A percentile compares a stretch with the other conserved stretches of the same genome.
Evolutionary conservation across 1,139 yeast species (phyloP).

Genomic region (Candida frijolesensis): DNA sequence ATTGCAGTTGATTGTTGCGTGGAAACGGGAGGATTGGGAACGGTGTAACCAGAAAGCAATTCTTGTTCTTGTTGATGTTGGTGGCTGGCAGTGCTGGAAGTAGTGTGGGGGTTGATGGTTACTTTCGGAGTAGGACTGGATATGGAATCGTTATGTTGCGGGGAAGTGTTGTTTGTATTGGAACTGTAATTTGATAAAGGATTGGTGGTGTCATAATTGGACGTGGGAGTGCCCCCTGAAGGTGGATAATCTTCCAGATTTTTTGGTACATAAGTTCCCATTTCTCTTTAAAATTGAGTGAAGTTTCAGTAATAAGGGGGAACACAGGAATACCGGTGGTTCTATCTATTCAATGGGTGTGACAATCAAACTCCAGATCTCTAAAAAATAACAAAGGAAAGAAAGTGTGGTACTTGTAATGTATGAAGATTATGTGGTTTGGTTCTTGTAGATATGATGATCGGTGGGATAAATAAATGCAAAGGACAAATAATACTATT

Average conservation of each 20-base stretch:
- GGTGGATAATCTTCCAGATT: slow-evolving; percentile 5
- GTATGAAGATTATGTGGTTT: too few species aligned
- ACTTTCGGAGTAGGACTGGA: slow-evolving; percentile 6
- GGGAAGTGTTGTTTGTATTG: slow-evolving; percentile 4
- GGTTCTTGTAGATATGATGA: too few species aligned
- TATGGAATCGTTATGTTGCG: slow-evolving; percentile 6
- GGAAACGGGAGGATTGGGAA: slow-evolving; percentile 47
- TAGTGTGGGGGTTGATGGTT: slow-evolving; percentile 17
- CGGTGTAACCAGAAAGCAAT: slow-evolving; percentile 39
- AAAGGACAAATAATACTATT: too few species aligned
- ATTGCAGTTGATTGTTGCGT: slow-evolving; percentile 36
- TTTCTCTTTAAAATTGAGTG: not conserved
- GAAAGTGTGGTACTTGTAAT: too few species aligned
- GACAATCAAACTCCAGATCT: not conserved
- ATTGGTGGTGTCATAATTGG: slow-evolving; percentile 5
- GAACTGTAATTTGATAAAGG: not conserved
- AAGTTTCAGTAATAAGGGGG: not conserved
- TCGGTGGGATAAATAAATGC: too few species aligned
- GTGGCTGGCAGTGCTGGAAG: slow-evolving; percentile 42
- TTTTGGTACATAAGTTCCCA: slow-evolving; percentile 3
- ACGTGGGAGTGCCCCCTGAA: slow-evolving; percentile 1
- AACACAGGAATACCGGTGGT: not conserved
- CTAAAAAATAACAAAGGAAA: not conserved
- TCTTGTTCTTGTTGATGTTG: slow-evolving; percentile 52
- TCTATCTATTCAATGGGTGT: not conserved